Base-by-base conservation (phyloP, 177 flowering plant species). In the Telopea speciosissima region DNA sequence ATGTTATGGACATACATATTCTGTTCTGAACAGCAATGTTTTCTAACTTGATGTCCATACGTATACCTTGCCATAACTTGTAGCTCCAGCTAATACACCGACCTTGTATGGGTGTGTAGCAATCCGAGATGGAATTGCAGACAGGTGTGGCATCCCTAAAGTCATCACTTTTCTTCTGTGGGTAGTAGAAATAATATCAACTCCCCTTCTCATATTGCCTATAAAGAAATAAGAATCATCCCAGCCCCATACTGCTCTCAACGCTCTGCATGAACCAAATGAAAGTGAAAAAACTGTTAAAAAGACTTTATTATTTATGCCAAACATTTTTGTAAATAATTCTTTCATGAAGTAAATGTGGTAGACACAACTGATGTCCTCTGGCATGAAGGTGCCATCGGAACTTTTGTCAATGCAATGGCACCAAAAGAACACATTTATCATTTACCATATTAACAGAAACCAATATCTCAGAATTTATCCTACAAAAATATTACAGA, bases 221-320 rank as follows among this genome's bases (percentile, higher is more conserved):
- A 90, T 76, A 79, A 85, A 90, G 62, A 94, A 36, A 65, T 82
- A 76, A n/a, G 85, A 83, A 76, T 92, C 96, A 74, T 90, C 92
- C 99, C 99, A 95, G 8, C 96, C 99, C 99, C 99, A 95, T 72
- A 88, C 84, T 26, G 88, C 93, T n/a, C n/a, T n/a, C n/a, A n/a
- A n/a, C n/a, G n/a, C n/a, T 74, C 97, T 94, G 88, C 13, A 31
- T 24, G 66, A 60, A 12, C 68, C 26, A 72, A 67, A 63, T 44
- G n/a, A 26, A 71, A n/a, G n/a, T n/a, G n/a, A n/a, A n/a, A n/a
- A n/a, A n/a, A n/a, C n/a, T 19, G 36, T 13, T 52, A n/a, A 72
- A 31, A 44, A 9, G 24, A 42, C 1, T 19, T 49, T 0, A 49
- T n/a, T n/a, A n/a, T n/a, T 49, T 49, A 49, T 49, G 54, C 54